Evolutionary conservation across 1,284 basidiomycete species (phyloP).

Genomic region (Apiotrichum gracile): DNA sequence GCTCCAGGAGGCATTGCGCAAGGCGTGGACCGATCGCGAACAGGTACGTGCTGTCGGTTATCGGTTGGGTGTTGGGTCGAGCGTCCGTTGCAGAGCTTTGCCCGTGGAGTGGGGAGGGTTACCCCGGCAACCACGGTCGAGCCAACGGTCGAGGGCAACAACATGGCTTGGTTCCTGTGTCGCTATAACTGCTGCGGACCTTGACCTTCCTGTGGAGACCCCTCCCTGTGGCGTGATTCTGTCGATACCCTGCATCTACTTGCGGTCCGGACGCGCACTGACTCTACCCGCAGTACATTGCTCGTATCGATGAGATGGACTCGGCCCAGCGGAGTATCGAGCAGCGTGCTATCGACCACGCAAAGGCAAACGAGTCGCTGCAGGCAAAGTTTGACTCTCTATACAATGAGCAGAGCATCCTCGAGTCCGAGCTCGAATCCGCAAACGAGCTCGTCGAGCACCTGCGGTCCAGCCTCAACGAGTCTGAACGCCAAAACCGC

Average conservation of each 20-base stretch:
- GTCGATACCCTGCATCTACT: no score
- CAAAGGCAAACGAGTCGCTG: conserved; percentile 8
- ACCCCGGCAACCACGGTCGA: no score
- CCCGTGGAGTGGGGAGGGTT: no score
- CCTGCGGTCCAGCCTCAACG: conserved; percentile 22
- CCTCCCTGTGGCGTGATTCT: no score
- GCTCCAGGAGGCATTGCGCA: conserved; percentile 26
- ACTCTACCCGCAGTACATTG: not conserved
- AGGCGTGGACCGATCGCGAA: conserved; percentile 33
- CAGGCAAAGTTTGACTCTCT: conserved; percentile 29
- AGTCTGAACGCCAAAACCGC: conserved; percentile 30
- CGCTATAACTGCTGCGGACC: no score
- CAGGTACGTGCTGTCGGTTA: conserved; percentile 21
- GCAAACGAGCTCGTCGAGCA: conserved; percentile 35
- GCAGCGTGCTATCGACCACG: not conserved
- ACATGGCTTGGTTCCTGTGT: no score
- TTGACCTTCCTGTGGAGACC: no score
- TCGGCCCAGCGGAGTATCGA: not conserved
- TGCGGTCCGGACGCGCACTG: conserved; percentile 1
- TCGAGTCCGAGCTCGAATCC: conserved; percentile 39
- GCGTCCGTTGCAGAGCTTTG: no score
- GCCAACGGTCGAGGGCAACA: no score
- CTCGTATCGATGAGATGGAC: conserved; percentile 16
- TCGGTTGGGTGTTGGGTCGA: not conserved
- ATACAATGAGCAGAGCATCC: conserved; percentile 33